phyloP scores from a whole-genome alignment of 768 basidiomycete species.

The Sarcodon aspratus region DNA sequence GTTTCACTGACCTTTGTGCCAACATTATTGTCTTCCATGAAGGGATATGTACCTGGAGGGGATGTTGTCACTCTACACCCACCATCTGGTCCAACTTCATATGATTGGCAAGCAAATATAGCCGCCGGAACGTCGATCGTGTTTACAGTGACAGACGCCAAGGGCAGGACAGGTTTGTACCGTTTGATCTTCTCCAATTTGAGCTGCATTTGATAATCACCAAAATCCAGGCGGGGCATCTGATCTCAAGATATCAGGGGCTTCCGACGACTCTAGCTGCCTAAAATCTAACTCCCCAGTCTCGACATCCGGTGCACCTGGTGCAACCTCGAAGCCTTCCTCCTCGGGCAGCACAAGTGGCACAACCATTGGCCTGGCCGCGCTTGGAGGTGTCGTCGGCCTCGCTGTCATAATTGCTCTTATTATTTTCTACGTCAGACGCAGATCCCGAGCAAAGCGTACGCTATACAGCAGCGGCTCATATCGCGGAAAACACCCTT shows the following conservation, averaged over 20 bases:
- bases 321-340: neutral
- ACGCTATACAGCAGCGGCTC: slow-evolving; percentile 1
- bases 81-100: slow-evolving; percentile 10
- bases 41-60: slow-evolving; percentile 17
- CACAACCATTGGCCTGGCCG: slow-evolving; percentile 11
- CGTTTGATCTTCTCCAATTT: too few relatives aligned
- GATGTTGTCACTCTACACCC: slow-evolving; percentile 11
- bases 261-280: slow-evolving; percentile 12
- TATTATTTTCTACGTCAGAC: slow-evolving; percentile 10
- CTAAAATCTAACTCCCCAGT: slow-evolving; percentile 10
- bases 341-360: slow-evolving; percentile 1
- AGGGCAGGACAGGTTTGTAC: slow-evolving; percentile 10
- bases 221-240: slow-evolving; percentile 13
- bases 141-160: slow-evolving; percentile 13
- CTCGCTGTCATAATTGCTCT: slow-evolving; percentile 9
- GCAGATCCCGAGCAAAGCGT: slow-evolving; percentile 3
- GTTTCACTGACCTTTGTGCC: neutral
- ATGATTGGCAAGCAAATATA: slow-evolving; percentile 14
- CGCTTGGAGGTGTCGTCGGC: slow-evolving; percentile 12
- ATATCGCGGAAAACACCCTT: slow-evolving; percentile 2
- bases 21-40: neutral
- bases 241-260: slow-evolving; percentile 7
- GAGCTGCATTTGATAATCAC: too few relatives aligned
- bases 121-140: slow-evolving; percentile 9
- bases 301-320: slow-evolving; percentile 11